Evolutionary conservation across 2,329 filamentous ascomycete genomes (phyloP).

Genomic region (Boeremia exigua): DNA sequence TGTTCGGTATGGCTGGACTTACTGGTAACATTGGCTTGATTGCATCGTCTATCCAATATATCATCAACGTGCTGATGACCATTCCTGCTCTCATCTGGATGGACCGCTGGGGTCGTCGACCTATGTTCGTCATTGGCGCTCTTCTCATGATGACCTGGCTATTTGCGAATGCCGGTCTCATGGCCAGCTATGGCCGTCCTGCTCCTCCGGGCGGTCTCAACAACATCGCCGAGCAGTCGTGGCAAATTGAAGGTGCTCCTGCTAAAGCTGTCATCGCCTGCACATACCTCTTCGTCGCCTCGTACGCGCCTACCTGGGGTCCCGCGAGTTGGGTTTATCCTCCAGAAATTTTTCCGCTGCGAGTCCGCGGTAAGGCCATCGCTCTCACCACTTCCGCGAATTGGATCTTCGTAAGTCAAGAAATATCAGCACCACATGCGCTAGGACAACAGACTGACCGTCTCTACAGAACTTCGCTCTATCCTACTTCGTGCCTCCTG

Average conservation of each 20-base stretch:
- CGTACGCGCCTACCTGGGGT: conserved; percentile 70
- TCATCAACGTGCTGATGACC: conserved; percentile 83
- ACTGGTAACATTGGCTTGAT: conserved; percentile 64
- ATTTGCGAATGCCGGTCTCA: conserved; percentile 67
- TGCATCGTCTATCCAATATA: conserved; percentile 73
- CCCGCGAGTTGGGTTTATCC: conserved; percentile 65
- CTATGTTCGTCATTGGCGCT: conserved; percentile 69
- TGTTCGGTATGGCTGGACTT: conserved; percentile 76
- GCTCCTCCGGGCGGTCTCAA: conserved; percentile 49
- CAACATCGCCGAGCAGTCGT: conserved; percentile 51
- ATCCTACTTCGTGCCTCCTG: conserved; percentile 61
- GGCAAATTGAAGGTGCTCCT: conserved; percentile 49
- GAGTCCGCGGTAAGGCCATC: conserved; percentile 68
- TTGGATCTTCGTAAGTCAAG: conserved; percentile 56
- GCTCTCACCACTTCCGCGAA: conserved; percentile 66
- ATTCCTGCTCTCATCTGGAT: conserved; percentile 76
- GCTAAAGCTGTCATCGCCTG: conserved; percentile 66
- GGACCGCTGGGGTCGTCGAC: conserved; percentile 76
- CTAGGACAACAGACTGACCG: background rate
- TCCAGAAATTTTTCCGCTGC: conserved; percentile 67
- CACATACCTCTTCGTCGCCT: conserved; percentile 75
- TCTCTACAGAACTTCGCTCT: conserved; percentile 63
- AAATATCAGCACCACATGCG: too few species aligned
- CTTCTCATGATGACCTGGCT: conserved; percentile 68
- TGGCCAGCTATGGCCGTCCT: conserved; percentile 63